Percentiles rank a stretch among this genome's conserved stretches.
Conservation (phyloP, 352 stramenopile species). For the Peronospora belbahrii region DNA sequence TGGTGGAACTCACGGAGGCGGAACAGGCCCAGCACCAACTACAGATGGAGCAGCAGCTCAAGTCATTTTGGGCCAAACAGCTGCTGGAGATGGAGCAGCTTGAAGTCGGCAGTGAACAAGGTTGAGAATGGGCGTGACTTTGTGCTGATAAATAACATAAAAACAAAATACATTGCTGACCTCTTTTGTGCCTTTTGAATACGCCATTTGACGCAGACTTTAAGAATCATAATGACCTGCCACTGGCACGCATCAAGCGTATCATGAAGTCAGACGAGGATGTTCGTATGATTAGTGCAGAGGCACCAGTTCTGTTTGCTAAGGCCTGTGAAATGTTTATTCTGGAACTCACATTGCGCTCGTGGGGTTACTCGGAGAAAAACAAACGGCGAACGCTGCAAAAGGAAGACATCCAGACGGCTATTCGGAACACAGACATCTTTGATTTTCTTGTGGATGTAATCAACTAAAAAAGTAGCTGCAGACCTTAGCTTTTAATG, state of each 20-base stretch:
- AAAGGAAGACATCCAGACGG: conserved; percentile 97
- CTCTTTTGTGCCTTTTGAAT: not conserved
- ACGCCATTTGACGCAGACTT: conserved; percentile 74
- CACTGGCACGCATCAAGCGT: conserved; percentile 96
- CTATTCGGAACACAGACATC: conserved; percentile 97
- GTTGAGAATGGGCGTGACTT: conserved; percentile 17
- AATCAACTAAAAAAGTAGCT: conserved; percentile 65
- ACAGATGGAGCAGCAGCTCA: conserved; percentile 85
- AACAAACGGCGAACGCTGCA: conserved; percentile 92
- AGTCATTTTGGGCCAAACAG: conserved; percentile 92
- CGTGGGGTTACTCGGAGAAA: conserved; percentile 83
- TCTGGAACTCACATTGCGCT: conserved; percentile 95
- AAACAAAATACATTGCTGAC: not conserved
- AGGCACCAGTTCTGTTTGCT: conserved; percentile 98
- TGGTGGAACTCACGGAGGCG: conserved; percentile 80
- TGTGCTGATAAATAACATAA: not conserved
- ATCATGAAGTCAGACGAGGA: conserved; percentile 99
- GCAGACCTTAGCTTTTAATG: not conserved
- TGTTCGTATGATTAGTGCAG: conserved; percentile 97
- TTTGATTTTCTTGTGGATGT: conserved; percentile 98
- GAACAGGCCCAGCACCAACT: conserved; percentile 80
- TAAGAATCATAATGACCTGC: conserved; percentile 99
- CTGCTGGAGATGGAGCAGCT: conserved; percentile 88
- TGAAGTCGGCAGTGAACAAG: conserved; percentile 90
- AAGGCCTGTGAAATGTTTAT: conserved; percentile 99